These are phyloP conservation scores for Hericium coralloides DNA, from an alignment of 768 basidiomycete genomes.

Conservation along the genomic window DNA sequence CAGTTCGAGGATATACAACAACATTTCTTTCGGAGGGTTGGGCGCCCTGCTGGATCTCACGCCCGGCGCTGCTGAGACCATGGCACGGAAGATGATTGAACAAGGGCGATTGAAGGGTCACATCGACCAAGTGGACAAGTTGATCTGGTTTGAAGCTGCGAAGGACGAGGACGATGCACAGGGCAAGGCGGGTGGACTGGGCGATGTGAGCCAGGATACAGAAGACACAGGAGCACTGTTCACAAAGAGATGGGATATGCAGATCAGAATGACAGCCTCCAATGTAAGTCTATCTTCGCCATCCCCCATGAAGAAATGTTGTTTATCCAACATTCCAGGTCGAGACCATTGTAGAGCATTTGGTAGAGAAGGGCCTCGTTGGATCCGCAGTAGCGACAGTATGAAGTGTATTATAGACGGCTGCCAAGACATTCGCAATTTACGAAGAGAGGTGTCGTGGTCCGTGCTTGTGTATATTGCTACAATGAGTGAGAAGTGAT, in stretches of 20 bases:
- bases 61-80: constrained; percentile 89
- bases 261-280: constrained; percentile 82
- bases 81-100: constrained; percentile 98
- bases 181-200: constrained; percentile 89
- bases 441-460: constrained; percentile 6
- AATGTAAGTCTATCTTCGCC: constrained; percentile 44
- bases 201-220: constrained; percentile 75
- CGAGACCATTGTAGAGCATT: constrained; percentile 78
- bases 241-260: constrained; percentile 94
- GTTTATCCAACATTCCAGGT: constrained; percentile 38
- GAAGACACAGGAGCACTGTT: constrained; percentile 85
- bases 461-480: constrained; percentile 15
- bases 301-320: constrained; percentile 1
- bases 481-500: constrained; percentile 18
- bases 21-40: constrained; percentile 92
- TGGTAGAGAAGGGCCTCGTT: constrained; percentile 66
- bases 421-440: constrained; percentile 7
- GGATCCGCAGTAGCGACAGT: constrained; percentile 21
- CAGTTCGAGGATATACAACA: constrained; percentile 95
- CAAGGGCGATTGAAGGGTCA: constrained; percentile 88
- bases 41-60: constrained; percentile 85
- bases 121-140: constrained; percentile 91
- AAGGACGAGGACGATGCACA: constrained; percentile 88
- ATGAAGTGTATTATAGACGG: constrained; percentile 3
- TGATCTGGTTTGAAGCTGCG: constrained; percentile 88